Percentiles rank a stretch among this genome's conserved stretches.
Evolutionary conservation across 441 rosid species (phyloP).

Genomic region (Populus hybrid): DNA sequence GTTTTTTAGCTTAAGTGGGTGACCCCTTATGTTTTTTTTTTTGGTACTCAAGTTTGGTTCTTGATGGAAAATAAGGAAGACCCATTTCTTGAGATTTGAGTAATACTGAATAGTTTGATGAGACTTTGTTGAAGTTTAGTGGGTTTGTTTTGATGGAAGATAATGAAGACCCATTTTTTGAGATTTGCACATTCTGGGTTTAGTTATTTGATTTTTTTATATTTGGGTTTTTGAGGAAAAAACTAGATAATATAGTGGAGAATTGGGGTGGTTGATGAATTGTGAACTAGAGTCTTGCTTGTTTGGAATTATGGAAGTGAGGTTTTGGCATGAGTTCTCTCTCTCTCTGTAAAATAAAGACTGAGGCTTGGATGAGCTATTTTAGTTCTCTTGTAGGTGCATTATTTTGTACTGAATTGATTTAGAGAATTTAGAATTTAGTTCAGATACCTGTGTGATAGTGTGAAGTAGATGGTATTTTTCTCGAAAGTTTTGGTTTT

Average conservation of each 20-base stretch:
- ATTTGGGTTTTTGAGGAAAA: slow-evolving; percentile 1
- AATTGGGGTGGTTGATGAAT: slow-evolving; percentile 15
- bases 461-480: background rate
- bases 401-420: slow-evolving; percentile 11
- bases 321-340: background rate
- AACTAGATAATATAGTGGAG: background rate
- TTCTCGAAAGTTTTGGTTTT: background rate
- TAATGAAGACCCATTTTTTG: background rate
- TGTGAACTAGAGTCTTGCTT: slow-evolving; percentile 1
- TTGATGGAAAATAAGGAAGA: background rate
- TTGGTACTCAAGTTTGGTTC: background rate
- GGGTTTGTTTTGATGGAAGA: slow-evolving; percentile 7
- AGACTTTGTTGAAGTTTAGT: background rate
- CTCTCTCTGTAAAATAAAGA: background rate
- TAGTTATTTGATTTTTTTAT: slow-evolving; percentile 5
- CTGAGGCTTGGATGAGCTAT: background rate
- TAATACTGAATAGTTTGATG: background rate
- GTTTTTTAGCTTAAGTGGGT: background rate
- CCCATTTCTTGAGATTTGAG: slow-evolving; percentile 5
- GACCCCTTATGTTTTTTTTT: background rate
- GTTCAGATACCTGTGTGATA: background rate
- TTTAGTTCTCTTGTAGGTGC: background rate
- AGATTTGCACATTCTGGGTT: slow-evolving; percentile 11
- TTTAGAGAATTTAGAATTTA: background rate
- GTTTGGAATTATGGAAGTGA: background rate